Percentiles rank a stretch among this genome's conserved stretches.
Evolutionary conservation across 1,284 basidiomycete genomes (phyloP).

Genomic region (Puccinia hordei): DNA sequence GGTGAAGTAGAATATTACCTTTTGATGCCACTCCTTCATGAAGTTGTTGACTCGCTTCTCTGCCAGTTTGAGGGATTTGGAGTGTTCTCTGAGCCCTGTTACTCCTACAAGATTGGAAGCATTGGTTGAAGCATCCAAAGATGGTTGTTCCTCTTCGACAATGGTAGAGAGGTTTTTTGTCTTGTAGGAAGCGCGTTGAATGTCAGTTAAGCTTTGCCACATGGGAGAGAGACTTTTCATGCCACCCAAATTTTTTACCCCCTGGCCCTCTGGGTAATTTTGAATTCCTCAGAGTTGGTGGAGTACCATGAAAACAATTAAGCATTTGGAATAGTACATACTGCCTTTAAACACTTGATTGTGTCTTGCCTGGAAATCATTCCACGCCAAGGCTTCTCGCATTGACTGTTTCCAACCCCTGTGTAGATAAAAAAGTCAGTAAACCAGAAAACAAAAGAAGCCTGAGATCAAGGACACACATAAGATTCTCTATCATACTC

Average conservation of each 20-base stretch:
- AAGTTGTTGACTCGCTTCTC: not conserved
- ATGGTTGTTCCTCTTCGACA: not conserved
- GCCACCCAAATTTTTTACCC: not conserved
- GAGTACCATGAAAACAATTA: not conserved
- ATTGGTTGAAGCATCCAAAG: not conserved
- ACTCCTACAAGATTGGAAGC: not conserved
- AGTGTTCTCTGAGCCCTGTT: not conserved
- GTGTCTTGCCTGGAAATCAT: not conserved
- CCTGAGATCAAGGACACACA: not conserved
- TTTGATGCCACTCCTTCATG: conserved; percentile 7
- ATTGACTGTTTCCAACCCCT: conserved; percentile 8
- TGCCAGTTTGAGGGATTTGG: not conserved
- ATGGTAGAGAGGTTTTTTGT: not conserved
- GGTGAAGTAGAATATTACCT: not conserved
- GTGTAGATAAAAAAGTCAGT: not conserved
- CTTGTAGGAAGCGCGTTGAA: not conserved
- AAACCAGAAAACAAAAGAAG: not conserved
- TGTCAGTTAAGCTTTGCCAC: not conserved
- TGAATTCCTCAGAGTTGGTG: not conserved
- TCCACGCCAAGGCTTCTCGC: not conserved
- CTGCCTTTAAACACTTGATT: not conserved
- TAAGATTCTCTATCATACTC: conserved; percentile 1
- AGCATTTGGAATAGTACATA: not conserved
- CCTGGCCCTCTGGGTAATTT: conserved; percentile 8
- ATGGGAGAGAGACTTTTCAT: not conserved